Base-by-base conservation (phyloP, 208 protist species). In the Acanthamoeba polyphaga region DNA sequence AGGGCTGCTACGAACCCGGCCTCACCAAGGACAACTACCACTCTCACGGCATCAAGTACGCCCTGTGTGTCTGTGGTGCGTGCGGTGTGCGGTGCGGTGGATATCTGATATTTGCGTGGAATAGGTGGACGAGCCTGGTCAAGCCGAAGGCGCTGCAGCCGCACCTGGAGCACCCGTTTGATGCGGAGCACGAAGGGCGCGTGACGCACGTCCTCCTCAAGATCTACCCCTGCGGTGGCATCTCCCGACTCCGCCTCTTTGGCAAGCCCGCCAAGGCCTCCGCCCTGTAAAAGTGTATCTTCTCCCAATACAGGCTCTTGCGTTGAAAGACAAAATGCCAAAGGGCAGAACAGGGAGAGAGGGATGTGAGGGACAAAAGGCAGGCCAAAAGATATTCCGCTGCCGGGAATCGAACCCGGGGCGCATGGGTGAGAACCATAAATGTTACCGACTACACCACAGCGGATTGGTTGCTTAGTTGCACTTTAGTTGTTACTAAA, bases 381-480 rank as follows among this genome's bases (percentile, higher is more conserved):
- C n/a, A n/a, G n/a, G n/a, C n/a, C 10, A 74, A 74, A 74, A 22
- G n/a, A 13, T 74, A 38, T 92, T 92, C 85, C 85, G 85, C 85
- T 72, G 85, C 85, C 85, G 85, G 85, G 85, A 92, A 92, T 92
- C 64, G 85, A 92, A 92, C 85, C 85, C 85, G 85, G 85, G 85
- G 85, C 85, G 85, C 55, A 92, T 92, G 85, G 85, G 85, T 92
- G 85, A 92, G 85, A 92, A 92, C 85, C 85, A 92, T 92, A 92
- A 92, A 92, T 92, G 85, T 92, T 92, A 92, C 85, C 85, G 85
- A 92, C 85, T 92, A 92, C 85, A 92, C 85, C 85, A 92, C 85
- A 72, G 85, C 85, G 85, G 85, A 92, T 80, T 80, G 70, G 70
- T 66, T 43, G 38, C 70, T 15, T 80, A 24, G 17, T n/a, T n/a